These are phyloP conservation scores for Hygrophorus russula DNA, from an alignment of 768 basidiomycete genomes.

Conservation along the genomic window DNA sequence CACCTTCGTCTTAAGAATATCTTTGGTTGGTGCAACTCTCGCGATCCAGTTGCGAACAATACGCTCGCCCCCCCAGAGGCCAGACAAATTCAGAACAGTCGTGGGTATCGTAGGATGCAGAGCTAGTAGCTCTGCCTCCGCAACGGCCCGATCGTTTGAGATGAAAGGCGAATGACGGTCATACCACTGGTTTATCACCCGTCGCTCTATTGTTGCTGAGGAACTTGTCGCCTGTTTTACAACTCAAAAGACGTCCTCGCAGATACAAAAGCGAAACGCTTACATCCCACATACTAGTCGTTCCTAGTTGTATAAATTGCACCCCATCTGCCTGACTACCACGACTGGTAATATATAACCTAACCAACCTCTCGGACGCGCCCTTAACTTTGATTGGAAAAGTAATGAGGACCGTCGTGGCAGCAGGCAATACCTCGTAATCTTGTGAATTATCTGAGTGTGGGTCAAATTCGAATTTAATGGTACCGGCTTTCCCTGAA, in stretches of 20 bases:
- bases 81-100: slow-evolving; percentile 50
- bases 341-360: slow-evolving; percentile 30
- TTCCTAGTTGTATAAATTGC: slow-evolving; percentile 51
- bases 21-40: slow-evolving; percentile 45
- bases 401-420: slow-evolving; percentile 43
- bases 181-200: slow-evolving; percentile 26
- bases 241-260: not conserved
- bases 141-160: slow-evolving; percentile 31
- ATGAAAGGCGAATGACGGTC: slow-evolving; percentile 40
- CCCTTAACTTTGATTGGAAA: slow-evolving; percentile 41
- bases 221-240: not conserved
- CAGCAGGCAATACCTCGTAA: slow-evolving; percentile 38
- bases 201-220: not conserved
- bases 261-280: slow-evolving; percentile 12
- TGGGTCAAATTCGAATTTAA: slow-evolving; percentile 47
- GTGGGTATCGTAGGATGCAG: slow-evolving; percentile 28
- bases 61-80: slow-evolving; percentile 51
- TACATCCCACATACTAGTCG: slow-evolving; percentile 53
- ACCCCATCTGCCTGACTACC: slow-evolving; percentile 8
- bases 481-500: slow-evolving; percentile 33
- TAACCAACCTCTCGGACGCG: slow-evolving; percentile 35
- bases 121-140: slow-evolving; percentile 44
- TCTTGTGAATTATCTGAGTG: slow-evolving; percentile 29
- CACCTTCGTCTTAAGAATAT: slow-evolving; percentile 38
- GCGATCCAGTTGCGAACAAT: slow-evolving; percentile 38